Evolutionary conservation across 768 basidiomycete genomes (phyloP).

Genomic region (Amanita jacksonii): DNA sequence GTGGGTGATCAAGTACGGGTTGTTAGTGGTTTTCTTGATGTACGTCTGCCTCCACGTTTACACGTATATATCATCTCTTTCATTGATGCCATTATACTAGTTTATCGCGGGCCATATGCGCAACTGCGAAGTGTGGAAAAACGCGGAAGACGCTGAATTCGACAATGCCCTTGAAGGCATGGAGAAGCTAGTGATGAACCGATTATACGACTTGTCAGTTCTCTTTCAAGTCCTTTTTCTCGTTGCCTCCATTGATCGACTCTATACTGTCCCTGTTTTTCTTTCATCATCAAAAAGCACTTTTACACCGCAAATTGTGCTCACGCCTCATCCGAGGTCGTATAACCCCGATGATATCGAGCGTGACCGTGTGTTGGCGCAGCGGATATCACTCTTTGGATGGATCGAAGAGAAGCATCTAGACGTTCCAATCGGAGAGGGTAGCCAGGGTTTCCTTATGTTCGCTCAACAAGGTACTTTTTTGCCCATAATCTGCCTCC

Average conservation of each 20-base stretch:
- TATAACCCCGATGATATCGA: constrained; percentile 96
- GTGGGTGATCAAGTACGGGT: constrained; percentile 92
- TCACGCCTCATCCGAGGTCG: constrained; percentile 55
- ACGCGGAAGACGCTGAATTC: constrained; percentile 72
- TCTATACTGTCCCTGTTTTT: constrained; percentile 10
- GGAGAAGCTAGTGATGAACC: constrained; percentile 99
- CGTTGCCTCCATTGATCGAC: neutral
- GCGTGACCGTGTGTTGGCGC: constrained; percentile 80
- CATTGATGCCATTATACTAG: constrained; percentile 31
- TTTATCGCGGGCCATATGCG: constrained; percentile 90
- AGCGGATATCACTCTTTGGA: constrained; percentile 82
- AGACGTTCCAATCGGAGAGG: constrained; percentile 76
- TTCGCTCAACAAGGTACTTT: constrained; percentile 78
- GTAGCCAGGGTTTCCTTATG: constrained; percentile 72
- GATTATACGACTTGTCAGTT: constrained; percentile 88
- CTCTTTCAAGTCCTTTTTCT: neutral
- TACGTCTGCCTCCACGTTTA: constrained; percentile 38
- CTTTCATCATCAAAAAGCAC: constrained; percentile 51
- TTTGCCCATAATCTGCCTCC: neutral
- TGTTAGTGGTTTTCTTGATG: constrained; percentile 87
- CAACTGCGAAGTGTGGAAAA: constrained; percentile 74
- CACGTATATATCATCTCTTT: too few relatives aligned
- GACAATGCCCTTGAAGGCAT: constrained; percentile 97
- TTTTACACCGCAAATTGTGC: constrained; percentile 78
- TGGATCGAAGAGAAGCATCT: constrained; percentile 89